These are phyloP conservation scores for Sporopachydermia lactativora DNA, from an alignment of 805 yeast genomes.

Conservation along the genomic window DNA sequence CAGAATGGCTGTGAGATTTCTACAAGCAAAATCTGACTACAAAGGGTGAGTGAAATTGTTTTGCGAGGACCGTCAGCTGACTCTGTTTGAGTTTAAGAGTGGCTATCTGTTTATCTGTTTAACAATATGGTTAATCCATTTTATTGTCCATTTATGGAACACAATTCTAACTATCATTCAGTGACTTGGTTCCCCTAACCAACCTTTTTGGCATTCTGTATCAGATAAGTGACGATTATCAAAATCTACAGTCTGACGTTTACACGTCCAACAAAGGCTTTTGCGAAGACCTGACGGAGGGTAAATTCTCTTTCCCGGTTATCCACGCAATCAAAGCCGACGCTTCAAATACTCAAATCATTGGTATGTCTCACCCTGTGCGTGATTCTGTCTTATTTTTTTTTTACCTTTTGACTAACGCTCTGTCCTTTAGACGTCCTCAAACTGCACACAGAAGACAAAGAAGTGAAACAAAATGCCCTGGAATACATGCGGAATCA, in stretches of 20 bases:
- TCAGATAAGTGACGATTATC: conserved; percentile 76
- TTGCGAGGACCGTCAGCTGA: conserved; percentile 8
- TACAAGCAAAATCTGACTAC: conserved; percentile 25
- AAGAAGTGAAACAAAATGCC: conserved; percentile 34
- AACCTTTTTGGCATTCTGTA: conserved; percentile 70
- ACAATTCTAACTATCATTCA: conserved; percentile 2
- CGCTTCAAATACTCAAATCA: conserved; percentile 24
- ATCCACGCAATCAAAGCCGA: conserved; percentile 42
- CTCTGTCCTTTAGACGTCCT: conserved; percentile 26
- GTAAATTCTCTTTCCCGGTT: conserved; percentile 78
- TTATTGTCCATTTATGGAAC: not conserved
- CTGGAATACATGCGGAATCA: conserved; percentile 28
- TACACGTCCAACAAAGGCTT: conserved; percentile 55
- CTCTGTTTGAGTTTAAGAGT: conserved; percentile 8
- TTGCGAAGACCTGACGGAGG: conserved; percentile 81
- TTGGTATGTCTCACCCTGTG: conserved; percentile 13
- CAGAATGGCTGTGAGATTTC: conserved; percentile 53
- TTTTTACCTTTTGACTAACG: conserved; percentile 4
- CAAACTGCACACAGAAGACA: conserved; percentile 35
- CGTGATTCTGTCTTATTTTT: conserved; percentile 4
- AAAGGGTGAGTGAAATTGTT: conserved; percentile 4
- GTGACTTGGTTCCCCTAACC: conserved; percentile 41
- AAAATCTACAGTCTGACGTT: conserved; percentile 44
- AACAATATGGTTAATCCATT: not conserved
- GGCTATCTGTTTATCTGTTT: not conserved